Evolutionary conservation across 1,139 yeast species (phyloP), one percentile per base, ranked within the genome.

Genomic region (Hemisphaericaspora xylanilytica): DNA sequence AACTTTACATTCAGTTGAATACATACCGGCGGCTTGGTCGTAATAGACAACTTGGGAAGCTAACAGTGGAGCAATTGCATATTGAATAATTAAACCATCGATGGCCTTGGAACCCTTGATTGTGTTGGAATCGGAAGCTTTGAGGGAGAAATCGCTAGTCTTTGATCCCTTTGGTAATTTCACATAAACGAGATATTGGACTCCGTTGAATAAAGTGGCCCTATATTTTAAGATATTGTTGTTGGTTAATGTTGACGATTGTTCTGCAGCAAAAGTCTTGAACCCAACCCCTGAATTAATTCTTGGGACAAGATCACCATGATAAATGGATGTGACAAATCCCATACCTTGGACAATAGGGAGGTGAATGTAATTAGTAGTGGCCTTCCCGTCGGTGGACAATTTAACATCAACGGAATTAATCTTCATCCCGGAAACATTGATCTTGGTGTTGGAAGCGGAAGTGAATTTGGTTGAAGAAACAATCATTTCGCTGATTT

Each of bases 311-410:
- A 81, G 62, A 36, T 66, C 60, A 32, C 80, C 81, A 48, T 75
- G 66, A 58, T 84, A 85, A 32, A 80, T 65, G 18, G 78, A 84
- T 31, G 87, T 76, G 9, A 78, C 75, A 47, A 82, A 74, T n/a
- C 94, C 95, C 86, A 83, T 82, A 45, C 94, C 94, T 56, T 80
- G 83, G 15, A 73, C 75, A 43, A 73, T 50, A 5, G 77, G 75
- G 35, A 67, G 48, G 40, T 64, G 63, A 47, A 70, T 52, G 38
- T 63, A 63, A 40, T 67, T 61, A 15, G 57, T 31, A 1, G 49
- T 53, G 13, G 55, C 45, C 24, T 44, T 30, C 11, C 47, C 38
- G 25, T 47, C 36, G 24, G 71, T 63, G 16, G 75, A 59, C 38
- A 84, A 54, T 6, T 69, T 64, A 11, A 75, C 78, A 24, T 63